A percentile compares a stretch with the other conserved stretches of the same genome.
phyloP scores from a whole-genome alignment of 441 rosid species.

The Viola pubescens region DNA sequence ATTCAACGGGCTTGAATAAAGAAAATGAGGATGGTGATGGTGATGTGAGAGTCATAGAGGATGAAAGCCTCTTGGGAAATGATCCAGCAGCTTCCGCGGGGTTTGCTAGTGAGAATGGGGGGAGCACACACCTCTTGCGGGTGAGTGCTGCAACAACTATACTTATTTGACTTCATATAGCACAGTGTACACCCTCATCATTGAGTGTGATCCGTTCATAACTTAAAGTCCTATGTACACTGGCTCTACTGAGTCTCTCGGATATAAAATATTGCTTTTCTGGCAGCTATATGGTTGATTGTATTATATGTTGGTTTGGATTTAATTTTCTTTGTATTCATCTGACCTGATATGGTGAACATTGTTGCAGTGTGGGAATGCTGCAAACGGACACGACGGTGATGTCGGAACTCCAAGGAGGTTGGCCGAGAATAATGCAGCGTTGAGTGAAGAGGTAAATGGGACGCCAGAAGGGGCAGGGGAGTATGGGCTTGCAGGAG shows the following conservation, averaged over 20 bases:
- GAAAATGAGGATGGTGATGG: slow-evolving; percentile 34
- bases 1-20: slow-evolving; percentile 22
- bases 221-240: too few relatives aligned
- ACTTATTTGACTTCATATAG: too few relatives aligned
- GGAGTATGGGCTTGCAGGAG: slow-evolving; percentile 30
- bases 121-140: slow-evolving; percentile 35
- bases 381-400: slow-evolving; percentile 29
- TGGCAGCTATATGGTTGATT: too few relatives aligned
- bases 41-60: slow-evolving; percentile 30
- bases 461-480: slow-evolving; percentile 41
- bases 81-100: slow-evolving; percentile 31
- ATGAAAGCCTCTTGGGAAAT: slow-evolving; percentile 29
- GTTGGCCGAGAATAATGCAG: slow-evolving; percentile 31
- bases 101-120: slow-evolving; percentile 52
- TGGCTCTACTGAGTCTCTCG: too few relatives aligned
- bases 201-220: too few relatives aligned
- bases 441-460: slow-evolving; percentile 74
- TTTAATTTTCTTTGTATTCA: not conserved
- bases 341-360: not conserved
- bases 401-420: slow-evolving; percentile 36
- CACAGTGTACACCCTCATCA: too few relatives aligned
- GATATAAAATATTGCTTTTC: not conserved
- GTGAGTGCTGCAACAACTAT: slow-evolving; percentile 28
- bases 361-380: slow-evolving; percentile 37
- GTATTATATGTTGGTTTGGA: too few relatives aligned